These are phyloP conservation scores for Rhodomyrtus psidioides DNA, from an alignment of 441 rosid species.

Conservation along the genomic window DNA sequence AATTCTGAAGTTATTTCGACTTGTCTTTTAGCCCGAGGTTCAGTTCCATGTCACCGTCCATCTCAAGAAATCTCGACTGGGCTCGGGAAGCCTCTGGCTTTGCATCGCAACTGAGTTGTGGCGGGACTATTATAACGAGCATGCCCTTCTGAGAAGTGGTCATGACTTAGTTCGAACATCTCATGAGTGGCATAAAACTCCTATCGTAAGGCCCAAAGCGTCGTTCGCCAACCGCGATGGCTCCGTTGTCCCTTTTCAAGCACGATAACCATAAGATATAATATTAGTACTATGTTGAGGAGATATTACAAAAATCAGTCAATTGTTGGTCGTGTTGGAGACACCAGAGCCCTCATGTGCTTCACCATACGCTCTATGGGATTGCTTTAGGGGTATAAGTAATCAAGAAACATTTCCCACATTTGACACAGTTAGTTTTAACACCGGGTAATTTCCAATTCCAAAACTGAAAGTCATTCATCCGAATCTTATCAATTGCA, in stretches of 20 bases:
- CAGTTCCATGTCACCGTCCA: not conserved
- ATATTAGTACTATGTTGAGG: not conserved
- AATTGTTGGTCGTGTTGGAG: not conserved
- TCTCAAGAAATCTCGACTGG: not conserved
- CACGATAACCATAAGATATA: accelerated
- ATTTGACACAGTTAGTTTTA: not conserved
- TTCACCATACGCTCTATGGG: not conserved
- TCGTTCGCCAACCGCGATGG: too few relatives aligned
- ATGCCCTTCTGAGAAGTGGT: not conserved
- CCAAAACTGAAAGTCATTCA: accelerated
- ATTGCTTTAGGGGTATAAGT: not conserved
- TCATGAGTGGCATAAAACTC: not conserved
- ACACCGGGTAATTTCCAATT: not conserved
- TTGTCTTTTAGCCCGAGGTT: too few relatives aligned
- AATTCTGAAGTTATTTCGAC: not conserved
- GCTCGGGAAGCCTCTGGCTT: not conserved
- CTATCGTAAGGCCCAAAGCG: not conserved
- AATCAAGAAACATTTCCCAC: not conserved
- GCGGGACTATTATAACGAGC: not conserved
- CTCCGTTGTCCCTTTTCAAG: not conserved
- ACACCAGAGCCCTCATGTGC: not conserved
- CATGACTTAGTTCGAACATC: not conserved
- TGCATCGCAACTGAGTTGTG: not conserved
- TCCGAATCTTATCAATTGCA: not conserved
- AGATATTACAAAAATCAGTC: not conserved